Base-by-base conservation (phyloP, 1,139 yeast genomes). In the Suzukiozyma palmioleophila region DNA sequence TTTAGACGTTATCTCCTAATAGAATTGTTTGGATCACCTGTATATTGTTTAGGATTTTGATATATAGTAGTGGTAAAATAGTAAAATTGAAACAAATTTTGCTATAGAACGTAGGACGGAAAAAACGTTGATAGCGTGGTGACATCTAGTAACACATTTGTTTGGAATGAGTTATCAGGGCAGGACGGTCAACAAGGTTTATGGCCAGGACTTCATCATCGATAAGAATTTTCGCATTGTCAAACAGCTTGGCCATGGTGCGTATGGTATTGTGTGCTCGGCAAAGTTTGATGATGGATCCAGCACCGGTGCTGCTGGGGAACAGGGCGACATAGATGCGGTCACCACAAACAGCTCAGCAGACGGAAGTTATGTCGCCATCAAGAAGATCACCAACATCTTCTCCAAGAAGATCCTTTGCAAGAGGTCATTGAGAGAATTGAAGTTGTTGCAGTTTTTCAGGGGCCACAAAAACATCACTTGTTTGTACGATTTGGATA, bases 231-330 rank as follows among this genome's bases (percentile, higher is more conserved):
- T 89, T 62, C 84, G 86, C 56, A 75, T 92, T 49, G 85, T 87
- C 45, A 87, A 89, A 54, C 96, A 89, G 53, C 74, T 92, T 37
- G 98, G 98, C 22, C 96, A 90, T 53, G 98, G 98, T 3, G 97
- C 98, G 1, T 92, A 92, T 57, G 98, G 98, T 26, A 81, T 90
- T 6, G 97, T 92, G 5, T 92, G 96, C 55, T 85, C 96, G 1
- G 97, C 98, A 26, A 78, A 80, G 53, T 90, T 90, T 60, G 92
- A 85, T 42, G 87, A 81, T 39, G 84, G 83, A 11, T 62, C 73
- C n/a, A 38, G 43, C 2, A 40, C 45, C 27, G 43, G 42, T 16
- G 57, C 50, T 14, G 26, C 14, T 10, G 29, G 29, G 9, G 11
- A 28, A 10, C 18, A 33, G 9, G 21, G 32, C 22, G 32, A 26